phyloP scores from a whole-genome alignment of 1,139 yeast species.

The Suhomyces terraborum region DNA sequence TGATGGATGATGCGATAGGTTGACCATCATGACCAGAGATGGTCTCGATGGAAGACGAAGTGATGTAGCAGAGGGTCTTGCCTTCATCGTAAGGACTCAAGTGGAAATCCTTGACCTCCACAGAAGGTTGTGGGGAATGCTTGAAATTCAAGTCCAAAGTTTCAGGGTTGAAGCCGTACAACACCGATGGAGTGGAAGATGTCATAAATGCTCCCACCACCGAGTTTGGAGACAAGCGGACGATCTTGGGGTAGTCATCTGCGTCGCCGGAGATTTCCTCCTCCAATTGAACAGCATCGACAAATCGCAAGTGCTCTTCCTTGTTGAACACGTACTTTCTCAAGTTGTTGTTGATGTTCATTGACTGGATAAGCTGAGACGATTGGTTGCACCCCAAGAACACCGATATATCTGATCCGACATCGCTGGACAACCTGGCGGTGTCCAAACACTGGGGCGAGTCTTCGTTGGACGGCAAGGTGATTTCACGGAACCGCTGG shows the following conservation, averaged over 20 bases:
- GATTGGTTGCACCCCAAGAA: conserved; percentile 78
- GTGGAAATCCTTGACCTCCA: conserved; percentile 43
- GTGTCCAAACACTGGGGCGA: conserved; percentile 73
- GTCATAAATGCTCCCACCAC: conserved; percentile 64
- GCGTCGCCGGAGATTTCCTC: conserved; percentile 33
- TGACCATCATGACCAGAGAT: conserved; percentile 50
- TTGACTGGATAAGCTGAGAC: conserved; percentile 51
- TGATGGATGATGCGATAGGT: conserved; percentile 35
- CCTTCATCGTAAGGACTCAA: conserved; percentile 45
- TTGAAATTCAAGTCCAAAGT: conserved; percentile 47
- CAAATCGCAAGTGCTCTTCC: conserved; percentile 62
- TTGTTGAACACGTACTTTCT: conserved; percentile 60
- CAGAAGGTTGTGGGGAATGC: conserved; percentile 26
- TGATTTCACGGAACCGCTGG: conserved; percentile 64
- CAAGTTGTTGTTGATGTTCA: conserved; percentile 70
- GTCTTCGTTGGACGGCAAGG: conserved; percentile 64
- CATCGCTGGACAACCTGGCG: conserved; percentile 30
- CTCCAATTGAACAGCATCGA: conserved; percentile 60
- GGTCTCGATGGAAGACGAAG: conserved; percentile 55
- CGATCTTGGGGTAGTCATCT: conserved; percentile 62
- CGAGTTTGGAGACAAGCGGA: conserved; percentile 55
- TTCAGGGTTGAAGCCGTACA: conserved; percentile 60
- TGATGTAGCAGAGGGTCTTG: conserved; percentile 57
- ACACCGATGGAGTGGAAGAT: conserved; percentile 58
- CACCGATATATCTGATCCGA: conserved; percentile 47